Evolutionary conservation across 257 asterid genomes (phyloP), one percentile per base, ranked within the genome.

Genomic region (Nicotiana benthamiana): DNA sequence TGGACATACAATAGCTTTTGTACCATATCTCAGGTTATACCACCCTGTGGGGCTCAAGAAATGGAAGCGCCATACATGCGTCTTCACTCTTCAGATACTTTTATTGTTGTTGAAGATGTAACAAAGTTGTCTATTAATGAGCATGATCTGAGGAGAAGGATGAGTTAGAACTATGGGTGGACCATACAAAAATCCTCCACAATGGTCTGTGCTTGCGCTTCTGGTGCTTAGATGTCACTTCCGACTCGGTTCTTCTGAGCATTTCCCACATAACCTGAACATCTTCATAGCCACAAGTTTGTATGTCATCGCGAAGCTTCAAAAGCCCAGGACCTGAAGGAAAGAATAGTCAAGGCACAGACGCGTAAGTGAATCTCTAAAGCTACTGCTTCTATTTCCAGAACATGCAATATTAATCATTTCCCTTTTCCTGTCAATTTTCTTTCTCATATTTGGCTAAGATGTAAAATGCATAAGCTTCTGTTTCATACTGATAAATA

Each of bases 261-360:
- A 95, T 95, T 76, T 93, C 97, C 99, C 99, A 95, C 99, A 95
- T 95, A 56, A 93, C 93, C 70, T 89, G 97, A 78, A 93, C 97
- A 70, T 95, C 99, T 89, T 92, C 95, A 36, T 95, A 95, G 1
- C 97, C 99, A 84, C 99, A 95, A 0, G 97, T 93, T 80, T 95
- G 96, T 78, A 95, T 92, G 83, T 95, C 98, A 16, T 95, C 93
- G 6, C 75, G 96, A 5, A 95, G 98, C 79, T 95, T 95, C 93
- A 93, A 82, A 82, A 93, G 96, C 52, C 93, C 96, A 0, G 66
- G 94, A 9, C 96, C 98, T 95, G 84, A 75, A 84, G 24, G 81
- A 70, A 80, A 75, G 68, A 62, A 30, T 80, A 80, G 40, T 17
- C 3, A 68, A 70, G 76, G 36, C 22, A 12, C 22, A 70, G 26